phyloP scores from a whole-genome alignment of 192 early-diverging fungal species.

The Backusella morwellensis region DNA sequence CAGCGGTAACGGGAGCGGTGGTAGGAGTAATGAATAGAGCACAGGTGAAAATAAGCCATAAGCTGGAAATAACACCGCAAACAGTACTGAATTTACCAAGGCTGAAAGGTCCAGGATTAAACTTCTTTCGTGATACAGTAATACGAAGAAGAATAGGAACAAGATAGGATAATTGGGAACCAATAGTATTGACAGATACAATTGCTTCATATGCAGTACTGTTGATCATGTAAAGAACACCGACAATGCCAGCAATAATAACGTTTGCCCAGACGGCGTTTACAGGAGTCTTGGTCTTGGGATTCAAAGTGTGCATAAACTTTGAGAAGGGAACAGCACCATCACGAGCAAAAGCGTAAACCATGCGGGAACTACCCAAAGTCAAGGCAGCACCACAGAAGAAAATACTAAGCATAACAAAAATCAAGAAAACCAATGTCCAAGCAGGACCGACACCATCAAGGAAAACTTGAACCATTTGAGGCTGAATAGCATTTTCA shows the following conservation, averaged over 20 bases:
- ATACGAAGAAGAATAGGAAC: conserved; percentile 50
- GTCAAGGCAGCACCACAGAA: conserved; percentile 49
- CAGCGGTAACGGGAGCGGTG: conserved; percentile 38
- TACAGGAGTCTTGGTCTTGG: conserved; percentile 42
- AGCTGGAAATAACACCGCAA: conserved; percentile 37
- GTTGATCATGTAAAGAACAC: conserved; percentile 47
- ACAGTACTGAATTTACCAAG: conserved; percentile 41
- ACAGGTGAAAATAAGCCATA: conserved; percentile 43
- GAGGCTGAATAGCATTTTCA: conserved; percentile 34
- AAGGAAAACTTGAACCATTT: conserved; percentile 45
- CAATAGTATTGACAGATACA: conserved; percentile 58
- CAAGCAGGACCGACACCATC: conserved; percentile 42
- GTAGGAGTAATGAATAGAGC: conserved; percentile 42
- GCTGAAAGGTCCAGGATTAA: conserved; percentile 45
- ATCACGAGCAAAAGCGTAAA: conserved; percentile 57
- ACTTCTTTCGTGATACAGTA: conserved; percentile 41
- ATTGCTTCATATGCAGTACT: conserved; percentile 49
- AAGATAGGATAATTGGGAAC: conserved; percentile 47
- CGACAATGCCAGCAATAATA: conserved; percentile 45
- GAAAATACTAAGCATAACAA: conserved; percentile 48
- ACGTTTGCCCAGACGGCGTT: conserved; percentile 54
- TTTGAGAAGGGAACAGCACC: conserved; percentile 54
- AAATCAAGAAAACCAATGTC: conserved; percentile 45
- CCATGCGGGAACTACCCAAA: conserved; percentile 52
- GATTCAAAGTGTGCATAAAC: conserved; percentile 40